Evolutionary conservation across 768 basidiomycete species (phyloP).

Genomic region (Rhodotorula toruloides): DNA sequence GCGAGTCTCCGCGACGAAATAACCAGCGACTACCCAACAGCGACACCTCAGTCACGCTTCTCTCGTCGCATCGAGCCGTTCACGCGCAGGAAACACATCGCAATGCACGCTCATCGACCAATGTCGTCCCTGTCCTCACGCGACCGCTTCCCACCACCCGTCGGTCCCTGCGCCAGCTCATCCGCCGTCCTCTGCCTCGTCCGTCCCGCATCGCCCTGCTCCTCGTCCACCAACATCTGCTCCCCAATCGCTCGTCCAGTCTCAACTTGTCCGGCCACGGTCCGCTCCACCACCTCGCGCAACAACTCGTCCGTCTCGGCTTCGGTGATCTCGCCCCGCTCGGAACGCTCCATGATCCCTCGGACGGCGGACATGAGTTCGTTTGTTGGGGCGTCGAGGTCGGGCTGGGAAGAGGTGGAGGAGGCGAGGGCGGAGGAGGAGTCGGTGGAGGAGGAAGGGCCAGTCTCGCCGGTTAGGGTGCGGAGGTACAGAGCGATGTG

Average conservation of each 20-base stretch:
- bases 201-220: background rate
- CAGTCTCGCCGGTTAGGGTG: conserved; percentile 37
- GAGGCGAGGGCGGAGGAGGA: background rate
- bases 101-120: conserved; percentile 7
- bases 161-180: background rate
- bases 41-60: too few species aligned
- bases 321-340: conserved; percentile 41
- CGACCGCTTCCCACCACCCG: conserved; percentile 12
- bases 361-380: conserved; percentile 44
- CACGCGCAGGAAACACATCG: background rate
- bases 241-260: conserved; percentile 37
- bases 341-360: conserved; percentile 46
- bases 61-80: too few species aligned
- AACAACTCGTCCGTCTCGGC: conserved; percentile 43
- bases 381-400: conserved; percentile 41
- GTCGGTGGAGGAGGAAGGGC: background rate
- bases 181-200: conserved; percentile 13
- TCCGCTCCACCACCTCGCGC: conserved; percentile 46
- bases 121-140: conserved; percentile 29
- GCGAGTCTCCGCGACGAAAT: too few species aligned
- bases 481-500: conserved; percentile 42
- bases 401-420: background rate
- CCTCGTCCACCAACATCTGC: conserved; percentile 16
- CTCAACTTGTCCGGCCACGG: conserved; percentile 41
- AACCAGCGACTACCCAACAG: too few species aligned